Percentiles rank a stretch among this genome's conserved stretches.
Conservation (phyloP, 352 stramenopile species). For the Phytophthora pinifolia region DNA sequence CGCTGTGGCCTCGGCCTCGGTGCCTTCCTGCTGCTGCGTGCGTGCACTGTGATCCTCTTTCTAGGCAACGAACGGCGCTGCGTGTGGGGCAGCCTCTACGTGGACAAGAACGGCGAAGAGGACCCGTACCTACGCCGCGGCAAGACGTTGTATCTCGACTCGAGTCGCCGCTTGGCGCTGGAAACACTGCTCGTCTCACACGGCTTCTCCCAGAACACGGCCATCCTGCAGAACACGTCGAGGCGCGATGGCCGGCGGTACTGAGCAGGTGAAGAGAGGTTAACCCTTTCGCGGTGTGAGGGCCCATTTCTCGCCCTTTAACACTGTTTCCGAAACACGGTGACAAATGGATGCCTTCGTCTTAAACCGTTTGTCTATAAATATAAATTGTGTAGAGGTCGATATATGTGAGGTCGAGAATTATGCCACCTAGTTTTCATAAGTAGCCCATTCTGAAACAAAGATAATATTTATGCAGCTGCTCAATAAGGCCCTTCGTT, state of each 20-base stretch:
- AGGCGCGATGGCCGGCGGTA: slow-evolving; percentile 78
- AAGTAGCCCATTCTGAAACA: too few species aligned
- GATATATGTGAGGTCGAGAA: too few species aligned
- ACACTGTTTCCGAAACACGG: too few species aligned
- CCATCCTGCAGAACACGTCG: slow-evolving; percentile 78
- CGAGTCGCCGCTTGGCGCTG: slow-evolving; percentile 52
- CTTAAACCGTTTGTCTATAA: too few species aligned
- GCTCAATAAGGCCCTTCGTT: too few species aligned
- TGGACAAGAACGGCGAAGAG: slow-evolving; percentile 87
- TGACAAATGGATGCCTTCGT: too few species aligned
- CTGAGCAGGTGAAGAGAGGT: slow-evolving; percentile 27
- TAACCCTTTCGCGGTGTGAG: too few species aligned
- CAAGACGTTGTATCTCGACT: slow-evolving; percentile 73
- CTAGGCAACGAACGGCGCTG: slow-evolving; percentile 77
- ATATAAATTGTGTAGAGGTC: too few species aligned
- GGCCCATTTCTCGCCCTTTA: too few species aligned
- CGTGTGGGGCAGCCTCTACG: slow-evolving; percentile 82
- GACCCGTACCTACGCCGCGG: slow-evolving; percentile 77
- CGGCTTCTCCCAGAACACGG: slow-evolving; percentile 73
- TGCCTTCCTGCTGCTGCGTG: slow-evolving; percentile 69
- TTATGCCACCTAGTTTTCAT: too few species aligned
- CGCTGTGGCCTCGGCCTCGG: slow-evolving; percentile 59
- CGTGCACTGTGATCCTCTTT: slow-evolving; percentile 85
- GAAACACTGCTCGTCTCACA: slow-evolving; percentile 75
- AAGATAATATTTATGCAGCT: too few species aligned